Evolutionary conservation across 768 basidiomycete genomes (phyloP), one percentile per base, ranked within the genome.

Genomic region (Leccinum ochraceum): DNA sequence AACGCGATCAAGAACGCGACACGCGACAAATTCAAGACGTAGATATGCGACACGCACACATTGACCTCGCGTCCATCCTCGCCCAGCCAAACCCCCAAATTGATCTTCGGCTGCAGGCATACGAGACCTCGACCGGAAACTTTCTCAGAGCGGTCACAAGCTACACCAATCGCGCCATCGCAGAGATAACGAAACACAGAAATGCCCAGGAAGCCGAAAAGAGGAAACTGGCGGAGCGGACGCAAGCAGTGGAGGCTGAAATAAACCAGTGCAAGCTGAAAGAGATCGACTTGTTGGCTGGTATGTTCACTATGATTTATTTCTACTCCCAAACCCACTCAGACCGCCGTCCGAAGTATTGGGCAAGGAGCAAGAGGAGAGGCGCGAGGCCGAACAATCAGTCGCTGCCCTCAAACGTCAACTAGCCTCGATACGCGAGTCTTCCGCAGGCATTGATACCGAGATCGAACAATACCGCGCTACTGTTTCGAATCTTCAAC

Each of bases 381-480:
- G 83, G 48, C 88, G 88, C 66, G 87, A 89, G 52, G 82, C 84
- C 0, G 89, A 92, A 66, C 74, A 86, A 1, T 79, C 82, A 0
- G 79, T 87, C 3, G 78, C 84, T 17, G 78, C 80, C 0, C 80
- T 88, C 61, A 86, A 85, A 64, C 81, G 88, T 28, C 90, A 92
- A 67, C 79, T 93, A 3, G 77, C 83, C 0, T 78, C 85, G 0
- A 78, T 90, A 16, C 79, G 80, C 50, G 89, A 92, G 62, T 83
- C 83, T 60, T 80, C 80, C 60, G 71, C 79, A 0, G 74, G 82
- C 5, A 79, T 89, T 14, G 87, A 89, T 58, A 76, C 78, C 3
- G 89, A 93, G 68, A 87, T 93, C 49, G 86, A 90, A 56, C 88
- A 90, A 60, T 86, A 89, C 54, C 83, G 85, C 17, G 83, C 82